phyloP scores from a whole-genome alignment of 129 eudicot genomes.

The Deinandra increscens region DNA sequence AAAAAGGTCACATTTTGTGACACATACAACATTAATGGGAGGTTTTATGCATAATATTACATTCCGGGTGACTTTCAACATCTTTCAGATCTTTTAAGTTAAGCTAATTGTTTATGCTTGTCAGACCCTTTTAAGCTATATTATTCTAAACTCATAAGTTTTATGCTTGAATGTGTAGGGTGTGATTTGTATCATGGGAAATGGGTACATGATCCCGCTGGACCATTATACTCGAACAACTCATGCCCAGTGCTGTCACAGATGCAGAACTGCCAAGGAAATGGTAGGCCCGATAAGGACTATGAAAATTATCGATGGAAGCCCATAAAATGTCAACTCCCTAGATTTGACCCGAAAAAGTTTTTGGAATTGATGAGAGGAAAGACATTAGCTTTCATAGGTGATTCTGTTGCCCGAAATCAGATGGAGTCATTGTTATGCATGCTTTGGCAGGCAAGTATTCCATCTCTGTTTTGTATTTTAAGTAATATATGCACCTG shows the following conservation, averaged over 20 bases:
- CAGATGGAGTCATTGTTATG: conserved; percentile 95
- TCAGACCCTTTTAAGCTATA: not conserved
- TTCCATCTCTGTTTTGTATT: not conserved
- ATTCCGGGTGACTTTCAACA: too few relatives aligned
- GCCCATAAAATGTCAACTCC: conserved; percentile 75
- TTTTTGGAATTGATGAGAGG: conserved; percentile 87
- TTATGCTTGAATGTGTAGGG: conserved; percentile 34
- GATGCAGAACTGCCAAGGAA: conserved; percentile 92
- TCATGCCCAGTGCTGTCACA: conserved; percentile 81
- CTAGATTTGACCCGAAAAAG: conserved; percentile 64
- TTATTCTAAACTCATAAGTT: conserved; percentile 27
- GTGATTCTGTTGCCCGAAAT: conserved; percentile 95
- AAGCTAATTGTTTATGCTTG: too few relatives aligned
- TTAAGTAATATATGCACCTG: not conserved
- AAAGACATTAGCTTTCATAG: conserved; percentile 81
- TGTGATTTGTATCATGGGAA: conserved; percentile 85
- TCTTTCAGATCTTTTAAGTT: too few relatives aligned
- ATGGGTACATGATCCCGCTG: conserved; percentile 71
- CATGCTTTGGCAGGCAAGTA: conserved; percentile 89
- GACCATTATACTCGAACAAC: conserved; percentile 78
- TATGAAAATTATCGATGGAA: conserved; percentile 96
- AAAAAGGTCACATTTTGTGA: too few relatives aligned
- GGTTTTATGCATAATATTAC: too few relatives aligned
- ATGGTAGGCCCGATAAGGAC: conserved; percentile 95
- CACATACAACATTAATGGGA: too few relatives aligned